Evolutionary conservation across 257 asterid genomes (phyloP).

Genomic region (Scutellaria barbata): DNA sequence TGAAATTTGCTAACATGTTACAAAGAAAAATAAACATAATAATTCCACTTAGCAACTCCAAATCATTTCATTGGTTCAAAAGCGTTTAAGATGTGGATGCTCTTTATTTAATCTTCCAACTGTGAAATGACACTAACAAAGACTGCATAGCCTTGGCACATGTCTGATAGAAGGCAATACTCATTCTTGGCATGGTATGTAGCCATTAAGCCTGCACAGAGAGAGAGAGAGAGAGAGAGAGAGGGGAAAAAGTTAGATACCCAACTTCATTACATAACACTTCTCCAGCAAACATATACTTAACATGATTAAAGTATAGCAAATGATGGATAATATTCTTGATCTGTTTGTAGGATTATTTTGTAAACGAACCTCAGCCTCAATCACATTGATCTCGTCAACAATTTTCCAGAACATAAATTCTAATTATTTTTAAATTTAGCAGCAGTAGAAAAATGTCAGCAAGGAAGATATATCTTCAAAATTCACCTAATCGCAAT

Average conservation of each 20-base stretch:
- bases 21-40: too few relatives aligned
- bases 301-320: too few relatives aligned
- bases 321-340: background rate
- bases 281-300: background rate
- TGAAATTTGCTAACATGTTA: too few relatives aligned
- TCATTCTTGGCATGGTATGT: conserved; percentile 97
- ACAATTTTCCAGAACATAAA: background rate
- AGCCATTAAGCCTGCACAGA: conserved; percentile 83
- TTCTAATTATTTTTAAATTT: background rate
- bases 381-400: background rate
- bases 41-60: too few relatives aligned
- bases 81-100: background rate
- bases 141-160: conserved; percentile 89
- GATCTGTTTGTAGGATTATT: background rate
- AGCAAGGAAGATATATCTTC: background rate
- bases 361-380: background rate
- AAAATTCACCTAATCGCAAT: background rate
- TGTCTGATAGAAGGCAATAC: conserved; percentile 91
- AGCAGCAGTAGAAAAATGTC: background rate
- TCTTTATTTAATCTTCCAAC: conserved; percentile 64
- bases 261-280: background rate
- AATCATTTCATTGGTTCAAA: too few relatives aligned
- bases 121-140: conserved; percentile 75
- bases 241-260: background rate
- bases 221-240: background rate